These are phyloP conservation scores for Volvox carteri DNA, from an alignment of 163 green algal species.

Conservation along the genomic window DNA sequence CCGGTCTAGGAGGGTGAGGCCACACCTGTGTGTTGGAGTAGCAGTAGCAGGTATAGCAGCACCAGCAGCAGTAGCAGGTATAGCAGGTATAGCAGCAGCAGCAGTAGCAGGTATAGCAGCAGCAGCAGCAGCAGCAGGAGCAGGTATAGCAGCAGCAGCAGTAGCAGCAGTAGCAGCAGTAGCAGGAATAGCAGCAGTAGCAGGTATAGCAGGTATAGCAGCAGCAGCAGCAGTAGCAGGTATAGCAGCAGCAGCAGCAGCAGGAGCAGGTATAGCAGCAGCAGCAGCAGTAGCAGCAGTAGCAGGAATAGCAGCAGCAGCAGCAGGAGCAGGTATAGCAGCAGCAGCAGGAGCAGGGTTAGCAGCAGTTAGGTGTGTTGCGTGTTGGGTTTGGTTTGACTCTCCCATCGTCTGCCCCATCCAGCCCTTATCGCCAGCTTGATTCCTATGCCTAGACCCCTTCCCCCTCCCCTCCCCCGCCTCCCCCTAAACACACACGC, in stretches of 20 bases:
- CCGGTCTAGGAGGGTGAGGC: slow-evolving; percentile 1
- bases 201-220: not conserved
- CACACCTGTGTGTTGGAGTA: slow-evolving; percentile 7
- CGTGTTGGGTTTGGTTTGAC: no score
- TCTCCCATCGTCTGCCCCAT: no score
- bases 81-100: not conserved
- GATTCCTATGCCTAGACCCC: no score
- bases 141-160: no score
- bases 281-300: not conserved
- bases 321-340: no score
- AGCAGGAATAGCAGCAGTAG: not conserved
- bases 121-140: no score
- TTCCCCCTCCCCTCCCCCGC: not conserved
- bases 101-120: not conserved
- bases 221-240: not conserved
- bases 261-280: no score
- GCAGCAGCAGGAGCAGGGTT: no score
- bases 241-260: no score
- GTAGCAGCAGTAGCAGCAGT: not conserved
- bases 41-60: not conserved
- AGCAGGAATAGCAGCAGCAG: no score
- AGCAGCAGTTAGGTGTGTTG: no score
- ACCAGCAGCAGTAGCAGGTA: not conserved
- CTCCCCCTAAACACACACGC: not conserved
- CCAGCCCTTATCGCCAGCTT: no score